Percentiles rank a stretch among this genome's conserved stretches.
Conservation (phyloP, 2,329 filamentous ascomycete species). For the Chlorencoelia australis region DNA sequence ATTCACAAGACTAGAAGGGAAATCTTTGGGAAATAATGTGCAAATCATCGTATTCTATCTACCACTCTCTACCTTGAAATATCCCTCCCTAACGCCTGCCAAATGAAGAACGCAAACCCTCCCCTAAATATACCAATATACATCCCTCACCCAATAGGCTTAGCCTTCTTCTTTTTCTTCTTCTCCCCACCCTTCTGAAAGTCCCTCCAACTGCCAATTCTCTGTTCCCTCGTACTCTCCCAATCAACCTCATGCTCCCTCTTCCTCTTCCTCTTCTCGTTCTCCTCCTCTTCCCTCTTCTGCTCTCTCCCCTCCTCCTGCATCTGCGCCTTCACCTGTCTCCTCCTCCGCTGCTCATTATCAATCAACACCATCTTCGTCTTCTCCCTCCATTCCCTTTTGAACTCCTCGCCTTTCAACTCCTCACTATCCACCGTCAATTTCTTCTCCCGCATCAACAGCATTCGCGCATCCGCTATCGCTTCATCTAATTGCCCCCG, state of each 20-base stretch:
- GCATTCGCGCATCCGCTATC: constrained; percentile 90
- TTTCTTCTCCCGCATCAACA: constrained; percentile 89
- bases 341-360: constrained; percentile 73
- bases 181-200: constrained; percentile 68
- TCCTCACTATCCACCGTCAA: constrained; percentile 85
- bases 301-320: constrained; percentile 91
- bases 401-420: constrained; percentile 74
- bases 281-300: constrained; percentile 74
- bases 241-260: constrained; percentile 89
- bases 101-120: no score
- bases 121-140: no score
- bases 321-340: constrained; percentile 88
- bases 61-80: no score
- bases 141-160: constrained; percentile 23
- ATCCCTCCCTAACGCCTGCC: no score
- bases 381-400: constrained; percentile 81
- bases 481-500: constrained; percentile 82
- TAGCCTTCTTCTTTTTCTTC: constrained; percentile 58
- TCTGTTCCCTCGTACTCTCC: constrained; percentile 83
- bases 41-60: no score
- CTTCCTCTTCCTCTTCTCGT: constrained; percentile 72
- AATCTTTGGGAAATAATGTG: no score
- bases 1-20: no score
- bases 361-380: constrained; percentile 83
- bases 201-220: constrained; percentile 88